Evolutionary conservation across 2,329 filamentous ascomycete species (phyloP), one percentile per base, ranked within the genome.

Genomic region (Aspergillus novoparasiticus): DNA sequence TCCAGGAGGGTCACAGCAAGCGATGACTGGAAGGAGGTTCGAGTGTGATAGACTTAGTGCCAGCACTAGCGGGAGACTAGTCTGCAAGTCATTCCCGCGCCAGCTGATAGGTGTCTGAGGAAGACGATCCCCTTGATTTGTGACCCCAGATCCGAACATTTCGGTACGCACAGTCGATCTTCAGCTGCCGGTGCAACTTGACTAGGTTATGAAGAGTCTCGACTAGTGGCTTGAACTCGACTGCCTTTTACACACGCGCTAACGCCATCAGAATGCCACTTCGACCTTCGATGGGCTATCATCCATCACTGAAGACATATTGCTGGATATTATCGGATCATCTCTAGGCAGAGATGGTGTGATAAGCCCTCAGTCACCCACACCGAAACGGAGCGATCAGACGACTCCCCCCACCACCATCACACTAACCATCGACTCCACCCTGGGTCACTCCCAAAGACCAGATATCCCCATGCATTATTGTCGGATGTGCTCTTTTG

Each of bases 131-230:
- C 54, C 39, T 11, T 39, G 45, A 34, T 28, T 58, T 34, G 60
- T 57, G 51, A 60, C 54, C 60, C 63, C 57, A 63, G 57, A 65
- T 62, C 60, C 58, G n/a, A 58, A 16, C 48, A 50, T 43, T 23
- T 50, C 57, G 56, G 19, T 34, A 59, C 61, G 60, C 63, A 64
- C 60, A 54, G 60, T 64, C 63, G 60, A 64, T 64, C 63, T 62
- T 61, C 55, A 64, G 56, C 62, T 55, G 54, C 46, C 60, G 58
- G 58, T 63, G 39, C 34, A 16, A 63, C 58, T 28, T 34, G 45
- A 36, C 56, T 36, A 32, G 28, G 19, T 36, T 51, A 12, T 23
- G n/a, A n/a, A 50, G 9, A 23, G 32, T 39, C 21, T 30, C 9
- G 14, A 30, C n/a, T 32, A 4, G 39, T 39, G 19, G 50, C 12